A percentile compares a stretch with the other conserved stretches of the same genome.
Conservation (phyloP, 139 green algal genomes). For the Desmodesmus armatus region DNA sequence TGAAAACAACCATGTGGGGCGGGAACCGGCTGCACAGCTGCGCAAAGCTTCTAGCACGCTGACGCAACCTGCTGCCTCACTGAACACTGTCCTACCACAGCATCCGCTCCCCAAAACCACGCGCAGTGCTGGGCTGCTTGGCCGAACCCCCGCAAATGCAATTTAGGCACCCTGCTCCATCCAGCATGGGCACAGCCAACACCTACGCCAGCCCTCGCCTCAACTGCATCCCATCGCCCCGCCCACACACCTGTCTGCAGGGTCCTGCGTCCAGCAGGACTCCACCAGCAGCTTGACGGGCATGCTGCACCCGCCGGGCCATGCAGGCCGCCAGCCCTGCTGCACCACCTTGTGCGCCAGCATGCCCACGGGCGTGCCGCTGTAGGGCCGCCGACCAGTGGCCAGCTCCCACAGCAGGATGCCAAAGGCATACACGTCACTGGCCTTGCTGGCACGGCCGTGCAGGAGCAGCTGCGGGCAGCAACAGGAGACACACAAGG, state of each 20-base stretch:
- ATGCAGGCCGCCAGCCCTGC: constrained; percentile 48
- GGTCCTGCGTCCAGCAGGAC: constrained; percentile 39
- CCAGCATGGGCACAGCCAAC: too few species aligned
- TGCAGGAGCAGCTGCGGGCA: constrained; percentile 50
- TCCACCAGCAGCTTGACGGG: constrained; percentile 20
- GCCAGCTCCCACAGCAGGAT: constrained; percentile 53
- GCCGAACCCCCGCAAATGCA: too few species aligned
- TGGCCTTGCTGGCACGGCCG: constrained; percentile 43
- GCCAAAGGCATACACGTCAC: constrained; percentile 63
- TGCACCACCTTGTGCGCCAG: constrained; percentile 56
- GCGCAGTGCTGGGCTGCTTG: too few species aligned
- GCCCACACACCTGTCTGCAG: neutral
- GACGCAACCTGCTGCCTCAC: too few species aligned
- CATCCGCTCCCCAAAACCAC: neutral
- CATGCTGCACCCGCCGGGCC: constrained; percentile 20
- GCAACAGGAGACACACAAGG: neutral
- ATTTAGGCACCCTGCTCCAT: too few species aligned
- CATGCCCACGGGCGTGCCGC: constrained; percentile 48
- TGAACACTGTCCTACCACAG: too few species aligned
- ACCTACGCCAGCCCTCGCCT: too few species aligned
- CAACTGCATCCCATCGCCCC: too few species aligned
- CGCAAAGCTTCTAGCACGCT: too few species aligned
- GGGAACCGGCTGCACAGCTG: too few species aligned
- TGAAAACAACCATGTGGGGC: neutral
- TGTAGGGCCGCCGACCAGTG: constrained; percentile 53